Evolutionary conservation across 768 basidiomycete species (phyloP), one percentile per base, ranked within the genome.

Genomic region (Pleurotus tuoliensis): DNA sequence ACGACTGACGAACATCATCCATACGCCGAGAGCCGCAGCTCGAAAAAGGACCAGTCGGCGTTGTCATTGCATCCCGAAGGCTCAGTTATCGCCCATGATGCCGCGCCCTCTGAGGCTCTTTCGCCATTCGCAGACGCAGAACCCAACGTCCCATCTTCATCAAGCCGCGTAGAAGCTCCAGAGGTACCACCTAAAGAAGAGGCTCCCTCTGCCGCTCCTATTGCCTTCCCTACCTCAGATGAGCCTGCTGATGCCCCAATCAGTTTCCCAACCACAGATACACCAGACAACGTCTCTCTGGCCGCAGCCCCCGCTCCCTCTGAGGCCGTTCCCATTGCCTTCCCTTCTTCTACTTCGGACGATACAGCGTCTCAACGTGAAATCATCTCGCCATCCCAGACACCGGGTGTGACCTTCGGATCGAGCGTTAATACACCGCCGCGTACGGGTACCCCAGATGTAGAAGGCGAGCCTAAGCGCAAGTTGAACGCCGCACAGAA

Each of bases 401-500:
- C 65, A 16, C 77, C 77, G 20, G 82, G 73, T 38, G 86, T 92
- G 20, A 89, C 90, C 2, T 92, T 92, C 67, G 86, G 82, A 58
- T 72, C 78, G 13, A 76, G 73, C 48, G 72, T 80, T 46, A 74
- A 77, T 41, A 78, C 83, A 3, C 86, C 87, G 2, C 83, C 87
- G 2, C 84, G 89, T 27, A 80, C 79, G 38, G 83, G 81, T n/a
- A 83, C 88, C 5, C 88, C 90, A 4, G 88, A 91, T 63, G 78
- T 78, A 1, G 88, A 88, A 3, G 66, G 80, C n/a, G 90, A 90
- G 63, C 82, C 82, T 34, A 91, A 90, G 74, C 78, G 90, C 59
- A 90, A 87, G 66, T 82, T 89, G 16, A 90, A 89, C 57, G 86
- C 89, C 7, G 88, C 89, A 24, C 91, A 94, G 67, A 92, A 92